A percentile compares a stretch with the other conserved stretches of the same genome.
Conservation (phyloP, 2,329 filamentous ascomycete species). For the Cercospora nicotianae region DNA sequence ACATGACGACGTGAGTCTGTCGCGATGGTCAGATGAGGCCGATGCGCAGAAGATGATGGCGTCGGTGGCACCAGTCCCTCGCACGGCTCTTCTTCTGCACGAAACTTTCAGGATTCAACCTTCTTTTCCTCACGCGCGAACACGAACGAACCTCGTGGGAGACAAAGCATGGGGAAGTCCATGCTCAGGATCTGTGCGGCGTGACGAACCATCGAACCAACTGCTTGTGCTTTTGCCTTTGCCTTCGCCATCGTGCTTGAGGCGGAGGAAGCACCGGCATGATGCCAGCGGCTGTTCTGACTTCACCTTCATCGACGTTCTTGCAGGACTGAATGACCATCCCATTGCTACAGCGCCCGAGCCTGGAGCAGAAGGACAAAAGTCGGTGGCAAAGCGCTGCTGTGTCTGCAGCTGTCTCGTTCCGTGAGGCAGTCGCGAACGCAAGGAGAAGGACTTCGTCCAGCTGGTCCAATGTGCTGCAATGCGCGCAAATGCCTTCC, state of each 20-base stretch:
- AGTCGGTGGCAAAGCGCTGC: neutral
- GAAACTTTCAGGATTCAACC: neutral
- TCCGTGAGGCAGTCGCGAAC: neutral
- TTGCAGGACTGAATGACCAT: neutral
- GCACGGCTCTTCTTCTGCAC: neutral
- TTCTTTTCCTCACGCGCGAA: neutral
- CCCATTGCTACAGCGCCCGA: neutral
- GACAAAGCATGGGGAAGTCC: neutral
- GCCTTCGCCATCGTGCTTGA: neutral
- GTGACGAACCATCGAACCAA: slow-evolving; percentile 1
- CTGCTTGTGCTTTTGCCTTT: neutral
- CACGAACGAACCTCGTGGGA: neutral
- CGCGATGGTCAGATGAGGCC: neutral
- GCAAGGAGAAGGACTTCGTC: neutral
- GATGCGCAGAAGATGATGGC: neutral
- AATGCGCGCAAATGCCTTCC: neutral
- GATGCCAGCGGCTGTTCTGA: neutral
- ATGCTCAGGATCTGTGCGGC: slow-evolving; percentile 10
- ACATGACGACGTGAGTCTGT: neutral
- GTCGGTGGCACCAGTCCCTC: neutral
- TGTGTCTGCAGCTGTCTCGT: neutral
- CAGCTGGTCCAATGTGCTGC: neutral
- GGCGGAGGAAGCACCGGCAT: slow-evolving; percentile 6
- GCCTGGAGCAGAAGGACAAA: neutral
- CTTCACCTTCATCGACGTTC: neutral